These are phyloP conservation scores for Achlya hypogyna DNA, from an alignment of 352 stramenopile genomes.

Conservation along the genomic window DNA sequence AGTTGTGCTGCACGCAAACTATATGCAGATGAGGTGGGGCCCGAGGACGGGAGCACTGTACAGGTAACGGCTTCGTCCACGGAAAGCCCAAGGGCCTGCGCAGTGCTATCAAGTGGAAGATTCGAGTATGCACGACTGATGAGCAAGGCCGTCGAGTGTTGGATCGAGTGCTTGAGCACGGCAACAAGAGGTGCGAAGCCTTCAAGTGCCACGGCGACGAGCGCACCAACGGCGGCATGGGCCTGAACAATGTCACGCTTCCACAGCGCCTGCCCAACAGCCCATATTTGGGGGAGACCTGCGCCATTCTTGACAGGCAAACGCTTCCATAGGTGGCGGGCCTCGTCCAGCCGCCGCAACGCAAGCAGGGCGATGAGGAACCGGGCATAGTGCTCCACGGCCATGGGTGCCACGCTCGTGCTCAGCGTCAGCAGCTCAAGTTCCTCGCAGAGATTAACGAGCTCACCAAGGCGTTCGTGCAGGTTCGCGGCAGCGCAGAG, in stretches of 20 bases:
- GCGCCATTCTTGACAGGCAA: background rate
- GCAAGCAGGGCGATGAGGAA: constrained; percentile 6
- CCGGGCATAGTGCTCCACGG: background rate
- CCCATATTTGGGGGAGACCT: constrained; percentile 11
- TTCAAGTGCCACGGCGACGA: background rate
- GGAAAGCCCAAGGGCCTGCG: constrained; percentile 11
- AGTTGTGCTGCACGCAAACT: constrained; percentile 10
- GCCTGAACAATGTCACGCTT: constrained; percentile 17
- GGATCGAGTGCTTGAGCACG: constrained; percentile 8
- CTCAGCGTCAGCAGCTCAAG: constrained; percentile 16
- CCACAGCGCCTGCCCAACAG: constrained; percentile 19
- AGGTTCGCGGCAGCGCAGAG: background rate
- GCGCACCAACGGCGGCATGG: background rate
- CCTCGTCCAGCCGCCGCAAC: background rate
- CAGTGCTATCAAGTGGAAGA: background rate
- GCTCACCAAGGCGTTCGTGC: background rate
- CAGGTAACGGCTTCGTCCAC: constrained; percentile 1
- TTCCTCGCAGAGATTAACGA: constrained; percentile 15
- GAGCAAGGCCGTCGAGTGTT: background rate
- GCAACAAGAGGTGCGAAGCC: background rate
- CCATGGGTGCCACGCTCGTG: background rate
- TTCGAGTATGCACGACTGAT: constrained; percentile 5
- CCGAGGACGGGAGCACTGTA: background rate
- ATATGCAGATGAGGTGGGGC: background rate
- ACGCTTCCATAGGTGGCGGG: constrained; percentile 15